Base-by-base conservation (phyloP, 345 rosid genomes). In the Rhizophora mangle region DNA sequence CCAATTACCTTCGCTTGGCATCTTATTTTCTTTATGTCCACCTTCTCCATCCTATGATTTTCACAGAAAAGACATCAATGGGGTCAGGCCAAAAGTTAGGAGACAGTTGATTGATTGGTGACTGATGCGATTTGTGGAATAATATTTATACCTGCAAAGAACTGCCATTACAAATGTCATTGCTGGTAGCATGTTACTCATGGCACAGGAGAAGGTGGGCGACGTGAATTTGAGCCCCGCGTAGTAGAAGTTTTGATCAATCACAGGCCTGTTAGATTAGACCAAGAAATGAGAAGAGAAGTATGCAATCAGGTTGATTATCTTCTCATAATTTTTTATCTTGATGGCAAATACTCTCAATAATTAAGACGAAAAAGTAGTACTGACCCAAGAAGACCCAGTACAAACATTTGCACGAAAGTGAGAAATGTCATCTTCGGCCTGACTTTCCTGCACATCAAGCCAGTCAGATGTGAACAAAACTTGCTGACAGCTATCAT, bases 151-250 rank as follows among this genome's bases (percentile, higher is more conserved):
- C 78, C 79, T 32, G 74, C 61, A 75, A 26, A 75, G 57, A 24
- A 70, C 67, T 3, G 79, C 79, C 74, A 75, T 70, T 8, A 75
- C 62, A 34, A 75, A 75, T n/a, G 79, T 75, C 71, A 75, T 65
- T 30, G 79, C 79, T 0, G 79, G 79, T 21, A 75, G 24, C 71
- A 70, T 66, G 71, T 75, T 75, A 39, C 79, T 69, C 57, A 75
- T 39, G 60, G 79, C 79, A 37, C 74, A 69, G 8, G 79, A 70
- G 58, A 70, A 75, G 4, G 74, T 71, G 0, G 79, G 74, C 3
- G 74, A 69, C 5, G 79, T 75, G 74, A 22, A 70, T 43, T 75
- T 75, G 27, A 75, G 43, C 66, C 79, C 79, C 3, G 71, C 67
- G 10, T 75, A 75, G 58, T 69, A 75, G 22, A 75, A 51, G 66